Evolutionary conservation across 768 basidiomycete species (phyloP).

Genomic region (Candolleomyces efflorescens): DNA sequence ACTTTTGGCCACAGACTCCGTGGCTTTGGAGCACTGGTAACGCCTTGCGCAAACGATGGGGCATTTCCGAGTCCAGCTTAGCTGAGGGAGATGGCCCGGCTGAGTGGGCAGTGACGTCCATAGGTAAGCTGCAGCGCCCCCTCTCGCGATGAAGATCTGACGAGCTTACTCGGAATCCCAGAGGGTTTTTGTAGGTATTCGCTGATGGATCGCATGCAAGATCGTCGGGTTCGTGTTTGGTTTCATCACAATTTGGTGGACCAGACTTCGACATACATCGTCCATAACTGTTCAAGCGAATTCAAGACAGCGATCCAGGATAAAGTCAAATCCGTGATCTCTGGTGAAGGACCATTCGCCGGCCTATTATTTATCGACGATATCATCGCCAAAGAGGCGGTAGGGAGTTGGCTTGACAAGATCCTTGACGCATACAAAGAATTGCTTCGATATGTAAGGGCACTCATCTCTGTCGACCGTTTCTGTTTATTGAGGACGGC

Average conservation of each 20-base stretch:
- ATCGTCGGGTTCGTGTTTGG: neutral
- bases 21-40: neutral
- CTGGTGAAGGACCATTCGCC: neutral
- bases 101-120: neutral
- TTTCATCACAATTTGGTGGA: neutral
- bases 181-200: neutral
- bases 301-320: neutral
- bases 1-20: neutral
- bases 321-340: neutral
- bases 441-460: neutral
- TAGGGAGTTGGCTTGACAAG: neutral
- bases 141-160: neutral
- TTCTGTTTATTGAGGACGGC: neutral
- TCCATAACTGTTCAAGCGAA: neutral
- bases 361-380: neutral
- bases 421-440: neutral
- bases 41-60: neutral
- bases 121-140: neutral
- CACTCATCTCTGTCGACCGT: no score
- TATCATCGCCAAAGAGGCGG: neutral
- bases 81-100: neutral
- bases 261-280: conserved; percentile 1
- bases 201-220: neutral
- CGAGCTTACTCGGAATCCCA: neutral
- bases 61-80: neutral